Evolutionary conservation across 345 rosid species (phyloP), one percentile per base, ranked within the genome.

Genomic region (Litchi chinensis): DNA sequence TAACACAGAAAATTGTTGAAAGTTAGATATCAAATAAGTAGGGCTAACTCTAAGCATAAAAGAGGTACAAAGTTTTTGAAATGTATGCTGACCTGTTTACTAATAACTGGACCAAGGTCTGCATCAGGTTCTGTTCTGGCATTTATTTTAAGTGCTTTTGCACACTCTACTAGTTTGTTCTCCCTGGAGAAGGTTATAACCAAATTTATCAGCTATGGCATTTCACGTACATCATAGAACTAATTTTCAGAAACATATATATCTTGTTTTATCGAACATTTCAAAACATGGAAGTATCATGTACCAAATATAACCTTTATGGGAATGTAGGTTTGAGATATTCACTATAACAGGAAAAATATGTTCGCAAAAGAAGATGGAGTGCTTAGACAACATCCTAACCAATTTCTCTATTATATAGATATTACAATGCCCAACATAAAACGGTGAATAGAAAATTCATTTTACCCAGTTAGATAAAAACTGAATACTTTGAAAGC

Each of bases 61-160:
- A 65, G 63, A 69, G 54, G 28, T 28, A 7, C 50, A 9, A 41
- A 26, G 28, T 65, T 70, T 68, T 50, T 9, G 46, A 44, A 64
- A 8, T 40, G 65, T 1, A 15, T 15, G 74, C 63, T 32, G 81
- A 93, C 98, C 93, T 93, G 91, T 77, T 89, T 95, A 81, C 97
- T 95, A 76, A 95, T 95, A 6, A 95, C 94, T 66, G 99, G 99
- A 79, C 99, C 98, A 8, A 95, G 92, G 85, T 95, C 98, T 68
- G 95, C 92, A 82, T 90, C 95, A 59, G 96, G 92, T 70, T 87
- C 97, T 72, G 83, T 85, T 78, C 99, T 98, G 66, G 95, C 86
- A 81, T 84, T 91, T 83, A 95, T 98, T 89, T 93, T 95, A 32
- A 95, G 91, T 78, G 88, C 80, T 82, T 93, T 93, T 0, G 99